Evolutionary conservation across 306 rosid species (phyloP).

Genomic region (Quillaja saponaria): DNA sequence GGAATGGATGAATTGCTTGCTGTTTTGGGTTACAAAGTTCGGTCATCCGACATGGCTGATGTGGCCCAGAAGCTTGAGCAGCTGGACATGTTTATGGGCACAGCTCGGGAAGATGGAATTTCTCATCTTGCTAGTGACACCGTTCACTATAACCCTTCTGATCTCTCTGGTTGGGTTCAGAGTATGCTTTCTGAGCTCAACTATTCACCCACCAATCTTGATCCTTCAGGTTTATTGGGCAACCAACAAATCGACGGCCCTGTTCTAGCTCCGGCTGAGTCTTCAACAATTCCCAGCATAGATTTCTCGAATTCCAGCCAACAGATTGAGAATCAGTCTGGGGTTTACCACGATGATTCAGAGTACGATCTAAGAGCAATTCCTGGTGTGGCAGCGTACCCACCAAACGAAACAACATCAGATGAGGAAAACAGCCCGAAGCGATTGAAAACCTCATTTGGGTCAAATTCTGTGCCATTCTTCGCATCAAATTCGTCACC

Average conservation of each 20-base stretch:
- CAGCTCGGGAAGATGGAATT: constrained; percentile 65
- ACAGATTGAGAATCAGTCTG: constrained; percentile 18
- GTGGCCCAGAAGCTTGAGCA: constrained; percentile 80
- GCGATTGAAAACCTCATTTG: constrained; percentile 43
- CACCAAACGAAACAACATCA: constrained; percentile 24
- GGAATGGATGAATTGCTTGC: constrained; percentile 70
- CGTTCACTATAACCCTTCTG: constrained; percentile 76
- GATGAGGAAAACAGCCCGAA: constrained; percentile 27
- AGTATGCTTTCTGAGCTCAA: constrained; percentile 72
- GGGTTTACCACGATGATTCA: constrained; percentile 57
- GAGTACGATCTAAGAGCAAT: constrained; percentile 82
- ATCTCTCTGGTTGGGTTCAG: constrained; percentile 79
- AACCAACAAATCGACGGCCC: constrained; percentile 31
- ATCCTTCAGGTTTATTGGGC: constrained; percentile 10
- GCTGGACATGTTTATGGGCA: constrained; percentile 74
- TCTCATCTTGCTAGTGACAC: constrained; percentile 64
- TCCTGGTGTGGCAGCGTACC: constrained; percentile 73
- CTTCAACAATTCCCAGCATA: constrained; percentile 17
- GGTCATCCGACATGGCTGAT: constrained; percentile 68
- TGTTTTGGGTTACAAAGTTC: constrained; percentile 74
- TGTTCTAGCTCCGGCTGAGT: constrained; percentile 17
- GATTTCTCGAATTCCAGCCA: constrained; percentile 20
- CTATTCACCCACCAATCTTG: constrained; percentile 29
- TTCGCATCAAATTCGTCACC: constrained; percentile 2
- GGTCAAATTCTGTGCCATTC: constrained; percentile 1